Evolutionary conservation across 352 stramenopile genomes (phyloP).

Genomic region (Pythium utonaiense): DNA sequence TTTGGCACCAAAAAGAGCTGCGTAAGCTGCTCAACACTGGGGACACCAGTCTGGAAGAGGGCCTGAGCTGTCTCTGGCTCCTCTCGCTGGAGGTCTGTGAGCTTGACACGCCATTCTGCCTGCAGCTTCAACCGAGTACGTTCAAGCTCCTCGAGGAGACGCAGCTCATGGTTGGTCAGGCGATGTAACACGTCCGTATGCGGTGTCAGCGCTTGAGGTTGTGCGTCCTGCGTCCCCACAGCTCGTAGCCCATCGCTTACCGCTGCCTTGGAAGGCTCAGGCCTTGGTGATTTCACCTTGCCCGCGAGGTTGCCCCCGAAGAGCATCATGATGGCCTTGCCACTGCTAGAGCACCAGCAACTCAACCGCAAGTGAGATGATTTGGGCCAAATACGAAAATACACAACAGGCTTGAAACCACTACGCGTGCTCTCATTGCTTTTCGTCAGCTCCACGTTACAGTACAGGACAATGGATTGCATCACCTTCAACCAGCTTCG

Average conservation of each 20-base stretch:
- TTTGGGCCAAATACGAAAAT: not conserved
- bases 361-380: not conserved
- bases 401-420: not conserved
- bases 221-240: not conserved
- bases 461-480: too few species aligned
- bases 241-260: not conserved
- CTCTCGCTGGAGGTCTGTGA: constrained; percentile 44
- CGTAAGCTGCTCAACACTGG: constrained; percentile 37
- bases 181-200: constrained; percentile 64
- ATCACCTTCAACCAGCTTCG: too few species aligned
- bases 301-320: constrained; percentile 65
- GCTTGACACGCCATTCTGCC: constrained; percentile 63
- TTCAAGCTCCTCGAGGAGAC: constrained; percentile 75
- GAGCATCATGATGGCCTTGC: constrained; percentile 29
- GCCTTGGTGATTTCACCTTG: not conserved
- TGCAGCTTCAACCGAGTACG: constrained; percentile 64
- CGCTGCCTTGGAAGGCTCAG: not conserved
- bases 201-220: constrained; percentile 28
- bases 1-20: constrained; percentile 33
- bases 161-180: constrained; percentile 74
- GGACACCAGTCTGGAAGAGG: constrained; percentile 23
- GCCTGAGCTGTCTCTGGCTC: constrained; percentile 29
- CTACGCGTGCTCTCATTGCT: not conserved
- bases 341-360: not conserved
- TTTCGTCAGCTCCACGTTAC: too few species aligned